Evolutionary conservation across 257 asterid genomes (phyloP), one percentile per base, ranked within the genome.

Genomic region (Solanum pinnatisectum): DNA sequence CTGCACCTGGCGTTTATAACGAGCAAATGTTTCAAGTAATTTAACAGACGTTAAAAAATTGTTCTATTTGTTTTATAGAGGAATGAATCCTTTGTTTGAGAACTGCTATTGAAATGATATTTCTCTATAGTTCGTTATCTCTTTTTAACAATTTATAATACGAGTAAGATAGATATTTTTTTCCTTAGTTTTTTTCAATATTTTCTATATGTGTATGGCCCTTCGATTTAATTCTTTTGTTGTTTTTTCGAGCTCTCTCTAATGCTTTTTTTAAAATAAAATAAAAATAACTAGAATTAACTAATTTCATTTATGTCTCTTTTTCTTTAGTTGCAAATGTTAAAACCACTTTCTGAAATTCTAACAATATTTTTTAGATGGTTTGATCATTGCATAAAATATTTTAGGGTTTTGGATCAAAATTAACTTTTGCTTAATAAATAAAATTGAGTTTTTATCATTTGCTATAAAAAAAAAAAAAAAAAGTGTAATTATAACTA

Each of bases 1-100:
- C 6, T 10, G 42, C 93, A 3, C 90, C 93, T 11, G 89, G 91
- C 6, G 74, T 88, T 52, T 91, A 89, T 25, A 74, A 89, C 7
- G 84, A 91, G 84, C 89, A 91, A 15, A 74, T 91, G 88, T 91
- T 91, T 73, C 10, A 73, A 30, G 46, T 52, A 52, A 6, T 52
- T 2, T 52, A 52, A 40, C 10, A 40, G 4, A 49, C 7, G 20
- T 15, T 49, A 49, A 60, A 8, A 2, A 6, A 5, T 52, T 13
- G 5, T 14, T 30, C 3, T 9, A 16, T 52, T 52, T 52, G n/a
- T 52, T 52, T 52, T 16, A 52, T 52, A 6, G 60, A 16, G 10
- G 3, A 52, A 18, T 20, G n/a, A 6, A 52, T 52, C 10, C 4
- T 1, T 52, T 0, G 0, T 6, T 6, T 52, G 63, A 52, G 23